These are phyloP conservation scores for Neocucurbitaria cava DNA, from an alignment of 2,329 filamentous ascomycete genomes.

Conservation along the genomic window DNA sequence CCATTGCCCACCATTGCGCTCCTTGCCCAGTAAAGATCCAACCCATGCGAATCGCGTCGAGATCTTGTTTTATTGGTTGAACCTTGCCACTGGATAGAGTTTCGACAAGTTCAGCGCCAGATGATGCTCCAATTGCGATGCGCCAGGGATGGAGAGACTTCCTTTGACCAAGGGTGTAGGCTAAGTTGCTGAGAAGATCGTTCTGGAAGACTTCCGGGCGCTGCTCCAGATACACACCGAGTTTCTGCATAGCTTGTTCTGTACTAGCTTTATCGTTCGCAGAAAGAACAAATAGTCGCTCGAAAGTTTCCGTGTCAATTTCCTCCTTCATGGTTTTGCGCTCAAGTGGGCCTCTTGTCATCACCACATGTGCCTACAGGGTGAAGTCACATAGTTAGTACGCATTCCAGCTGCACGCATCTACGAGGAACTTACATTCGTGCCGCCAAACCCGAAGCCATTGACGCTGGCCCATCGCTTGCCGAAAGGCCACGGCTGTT, in stretches of 20 bases:
- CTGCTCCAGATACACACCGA: slow-evolving; percentile 34
- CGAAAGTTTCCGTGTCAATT: slow-evolving; percentile 19
- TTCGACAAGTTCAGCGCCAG: slow-evolving; percentile 21
- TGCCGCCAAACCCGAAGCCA: slow-evolving; percentile 55
- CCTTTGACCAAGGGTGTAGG: slow-evolving; percentile 33
- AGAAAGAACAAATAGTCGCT: slow-evolving; percentile 28
- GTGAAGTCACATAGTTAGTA: neutral
- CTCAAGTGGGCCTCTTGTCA: slow-evolving; percentile 26
- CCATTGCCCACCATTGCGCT: slow-evolving; percentile 44
- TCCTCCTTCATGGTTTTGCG: slow-evolving; percentile 32
- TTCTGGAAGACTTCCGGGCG: slow-evolving; percentile 34
- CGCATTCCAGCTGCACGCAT: neutral
- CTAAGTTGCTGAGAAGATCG: slow-evolving; percentile 32
- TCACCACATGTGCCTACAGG: slow-evolving; percentile 33
- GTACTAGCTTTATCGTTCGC: slow-evolving; percentile 25
- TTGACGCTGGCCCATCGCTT: slow-evolving; percentile 54
- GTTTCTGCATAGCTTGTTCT: slow-evolving; percentile 27
- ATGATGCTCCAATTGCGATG: slow-evolving; percentile 22
- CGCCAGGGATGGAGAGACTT: slow-evolving; percentile 31
- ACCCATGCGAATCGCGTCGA: slow-evolving; percentile 21
- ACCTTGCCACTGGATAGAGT: slow-evolving; percentile 23
- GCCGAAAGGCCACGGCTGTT: slow-evolving; percentile 29
- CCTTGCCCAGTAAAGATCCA: slow-evolving; percentile 45
- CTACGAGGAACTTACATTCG: slow-evolving; percentile 27
- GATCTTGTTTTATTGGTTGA: slow-evolving; percentile 27